Evolutionary conservation across 805 yeast species (phyloP), one percentile per base, ranked within the genome.

Genomic region (Metschnikowia lachancei): DNA sequence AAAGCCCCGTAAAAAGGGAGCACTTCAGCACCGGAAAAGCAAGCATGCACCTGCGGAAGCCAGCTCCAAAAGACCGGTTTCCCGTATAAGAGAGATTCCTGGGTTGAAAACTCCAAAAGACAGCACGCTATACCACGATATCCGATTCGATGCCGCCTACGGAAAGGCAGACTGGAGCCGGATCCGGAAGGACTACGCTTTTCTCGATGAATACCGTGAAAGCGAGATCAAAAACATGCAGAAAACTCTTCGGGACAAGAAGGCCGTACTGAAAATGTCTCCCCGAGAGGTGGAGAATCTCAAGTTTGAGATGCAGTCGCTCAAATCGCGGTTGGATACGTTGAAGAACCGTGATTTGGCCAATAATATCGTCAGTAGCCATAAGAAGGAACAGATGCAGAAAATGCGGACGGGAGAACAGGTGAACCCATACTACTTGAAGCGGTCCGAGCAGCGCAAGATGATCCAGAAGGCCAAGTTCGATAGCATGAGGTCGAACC

Each of bases 31-130:
- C 4, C 4, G 46, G 6, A 53, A 72, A 56, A 74, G 66, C 52
- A 92, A 91, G 61, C 96, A 92, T 70, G 97, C 95, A 0, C 99
- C 99, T 11, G 69, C 81, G 2, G 97, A 87, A 60, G 59, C 79
- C 20, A 85, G 94, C 6, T 71, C 95, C 0, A 89, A 85, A 63
- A 77, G 69, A 53, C 85, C 83, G 14, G 95, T 85, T 0, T 70
- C 88, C 0, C 72, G 74, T 52, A 72, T 88, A 31, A 75, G 98
- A 53, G 81, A 83, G 36, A 82, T 91, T 11, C 92, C 87, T 1
- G 94, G 92, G 0, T 61, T 85, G 38, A 73, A 71, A 40, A 45
- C 48, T 3, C 58, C 65, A 19, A 71, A 64, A 53, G 57, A 64
- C 41, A 57, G 64, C 13, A 71, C 70, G 13, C 65, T 84, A 24